phyloP scores from a whole-genome alignment of 2,329 filamentous ascomycete genomes.

The Simplicillium aogashimaense region DNA sequence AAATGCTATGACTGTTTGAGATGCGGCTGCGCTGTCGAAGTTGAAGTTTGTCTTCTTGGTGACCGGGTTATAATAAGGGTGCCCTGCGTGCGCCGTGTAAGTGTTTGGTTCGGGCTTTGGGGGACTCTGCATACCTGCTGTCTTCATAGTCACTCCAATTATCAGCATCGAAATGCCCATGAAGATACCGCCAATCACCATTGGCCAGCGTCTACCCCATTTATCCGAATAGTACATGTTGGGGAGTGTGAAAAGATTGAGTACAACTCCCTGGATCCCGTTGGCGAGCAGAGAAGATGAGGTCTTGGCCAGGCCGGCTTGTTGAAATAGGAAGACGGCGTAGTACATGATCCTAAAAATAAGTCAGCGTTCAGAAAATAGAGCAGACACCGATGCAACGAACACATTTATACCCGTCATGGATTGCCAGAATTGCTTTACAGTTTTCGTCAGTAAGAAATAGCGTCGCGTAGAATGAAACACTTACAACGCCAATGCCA shows the following conservation, averaged over 20 bases:
- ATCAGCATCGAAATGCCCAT: conserved; percentile 9
- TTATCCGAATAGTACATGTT: conserved; percentile 9
- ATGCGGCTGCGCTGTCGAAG: conserved; percentile 35
- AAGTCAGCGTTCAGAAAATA: conserved; percentile 1
- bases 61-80: conserved; percentile 5
- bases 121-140: conserved; percentile 1
- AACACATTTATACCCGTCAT: conserved; percentile 9
- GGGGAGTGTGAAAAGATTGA: conserved; percentile 8
- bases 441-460: not conserved
- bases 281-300: conserved; percentile 7
- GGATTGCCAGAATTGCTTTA: conserved; percentile 8
- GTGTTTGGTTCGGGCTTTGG: too few relatives aligned
- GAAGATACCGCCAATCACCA: conserved; percentile 6
- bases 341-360: conserved; percentile 7
- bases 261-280: conserved; percentile 7
- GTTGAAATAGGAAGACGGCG: conserved; percentile 7
- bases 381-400: not conserved
- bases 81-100: too few relatives aligned
- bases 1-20: conserved; percentile 51
- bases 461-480: not conserved
- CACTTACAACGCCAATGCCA: conserved; percentile 7
- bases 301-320: conserved; percentile 6
- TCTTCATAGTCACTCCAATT: conserved; percentile 7
- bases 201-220: conserved; percentile 7
- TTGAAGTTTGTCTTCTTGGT: conserved; percentile 8